Evolutionary conservation across 768 basidiomycete species (phyloP), one percentile per base, ranked within the genome.

Genomic region (Collybia nuda): DNA sequence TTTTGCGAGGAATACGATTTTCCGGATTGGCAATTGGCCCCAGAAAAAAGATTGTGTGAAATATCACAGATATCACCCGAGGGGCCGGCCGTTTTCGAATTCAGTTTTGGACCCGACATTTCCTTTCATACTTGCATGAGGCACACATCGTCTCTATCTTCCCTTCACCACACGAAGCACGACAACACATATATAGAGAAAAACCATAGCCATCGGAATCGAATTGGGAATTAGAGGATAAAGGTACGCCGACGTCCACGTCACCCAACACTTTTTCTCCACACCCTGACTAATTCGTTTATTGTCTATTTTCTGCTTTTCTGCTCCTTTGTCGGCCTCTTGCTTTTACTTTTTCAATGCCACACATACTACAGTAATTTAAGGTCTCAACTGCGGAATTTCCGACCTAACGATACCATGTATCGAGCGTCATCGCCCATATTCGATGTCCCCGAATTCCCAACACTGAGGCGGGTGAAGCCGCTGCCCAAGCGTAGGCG

Each of bases 401-500:
- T 32, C 32, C 32, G 32, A 32, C 9, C 32, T 5, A 32, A 32
- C 32, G 32, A 52, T 61, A 61, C 59, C 45, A 84, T 84, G 82
- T 77, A 81, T 66, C 73, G 75, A 57, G 72, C 70, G 61, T 66
- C 78, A 58, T 78, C 84, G 47, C 80, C 84, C 46, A 71, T 81
- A 56, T 84, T 85, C 71, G 85, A 86, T 68, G 70, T 76, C 50
- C 78, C 84, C 56, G 84, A 86, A 61, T 79, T 84, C 63, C 79
- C 81, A 38, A 66, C 79, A 35, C 69, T 82, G 46, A 77, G 88
- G 57, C 74, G 83, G 55, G 78, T 90, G 60, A 90, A 89, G 63
- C 89, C 90, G 36, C 76, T 90, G 37, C 88, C 90, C 22, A 90
- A 89, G 70, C 80, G 89, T 56, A 77, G 84, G 54, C 81, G 85